phyloP scores from a whole-genome alignment of 2,329 filamentous ascomycete genomes.

The Neocucurbitaria cava region DNA sequence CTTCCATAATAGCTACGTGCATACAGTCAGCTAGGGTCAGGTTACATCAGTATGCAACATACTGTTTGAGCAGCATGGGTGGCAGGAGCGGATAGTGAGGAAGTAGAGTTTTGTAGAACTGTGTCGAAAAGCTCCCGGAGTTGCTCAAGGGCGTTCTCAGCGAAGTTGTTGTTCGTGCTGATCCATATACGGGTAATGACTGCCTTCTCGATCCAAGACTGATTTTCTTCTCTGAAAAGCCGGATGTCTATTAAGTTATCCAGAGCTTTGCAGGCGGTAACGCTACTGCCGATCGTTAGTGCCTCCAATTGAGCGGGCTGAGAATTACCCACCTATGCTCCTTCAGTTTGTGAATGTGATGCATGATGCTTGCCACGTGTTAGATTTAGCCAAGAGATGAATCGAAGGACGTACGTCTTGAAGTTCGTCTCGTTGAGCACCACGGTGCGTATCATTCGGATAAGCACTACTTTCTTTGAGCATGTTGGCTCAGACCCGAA shows the following conservation, averaged over 20 bases:
- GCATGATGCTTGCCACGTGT: conserved; percentile 57
- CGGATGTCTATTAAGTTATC: conserved; percentile 69
- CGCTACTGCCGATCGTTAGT: conserved; percentile 35
- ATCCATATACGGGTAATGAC: conserved; percentile 74
- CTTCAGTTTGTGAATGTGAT: conserved; percentile 72
- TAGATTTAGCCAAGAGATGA: background rate
- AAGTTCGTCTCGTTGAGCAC: conserved; percentile 70
- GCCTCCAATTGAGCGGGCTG: background rate
- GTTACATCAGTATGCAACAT: conserved; percentile 28
- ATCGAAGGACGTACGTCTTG: conserved; percentile 54
- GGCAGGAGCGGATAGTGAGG: conserved; percentile 63
- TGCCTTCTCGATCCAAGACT: conserved; percentile 71
- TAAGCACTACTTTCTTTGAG: conserved; percentile 60
- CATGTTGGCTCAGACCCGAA: conserved; percentile 15
- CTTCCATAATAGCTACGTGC: conserved; percentile 78
- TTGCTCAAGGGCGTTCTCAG: conserved; percentile 44
- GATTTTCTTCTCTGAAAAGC: conserved; percentile 58
- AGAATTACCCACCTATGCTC: conserved; percentile 35
- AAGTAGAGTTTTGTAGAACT: conserved; percentile 55
- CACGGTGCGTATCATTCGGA: conserved; percentile 66
- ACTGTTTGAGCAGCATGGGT: conserved; percentile 74
- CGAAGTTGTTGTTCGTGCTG: conserved; percentile 57
- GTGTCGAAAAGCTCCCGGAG: conserved; percentile 55
- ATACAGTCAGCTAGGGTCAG: background rate
- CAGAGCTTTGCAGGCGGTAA: conserved; percentile 58